A percentile compares a stretch with the other conserved stretches of the same genome.
Evolutionary conservation across 176 grass and related monocot genomes (phyloP).

Genomic region (Hordeum marinum): DNA sequence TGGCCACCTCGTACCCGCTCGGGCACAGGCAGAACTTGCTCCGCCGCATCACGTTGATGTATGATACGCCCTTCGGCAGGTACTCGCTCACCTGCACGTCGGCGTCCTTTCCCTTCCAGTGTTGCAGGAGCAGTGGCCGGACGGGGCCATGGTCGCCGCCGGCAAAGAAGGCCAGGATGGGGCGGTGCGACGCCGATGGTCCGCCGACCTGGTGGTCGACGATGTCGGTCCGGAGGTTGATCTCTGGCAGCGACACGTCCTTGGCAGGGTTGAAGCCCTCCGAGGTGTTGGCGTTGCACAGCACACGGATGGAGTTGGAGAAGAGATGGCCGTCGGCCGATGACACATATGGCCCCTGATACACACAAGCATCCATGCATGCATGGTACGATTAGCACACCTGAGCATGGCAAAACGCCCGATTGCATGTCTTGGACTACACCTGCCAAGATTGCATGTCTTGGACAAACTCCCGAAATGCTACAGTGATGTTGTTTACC

Average conservation of each 20-base stretch:
- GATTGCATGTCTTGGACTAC: too few relatives aligned
- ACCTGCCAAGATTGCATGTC: not conserved
- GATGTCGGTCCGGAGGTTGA: conserved; percentile 61
- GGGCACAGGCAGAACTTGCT: conserved; percentile 89
- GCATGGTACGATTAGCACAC: not conserved
- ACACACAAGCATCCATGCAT: not conserved
- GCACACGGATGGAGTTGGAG: conserved; percentile 60
- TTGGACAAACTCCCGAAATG: not conserved
- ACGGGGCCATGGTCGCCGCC: conserved; percentile 82
- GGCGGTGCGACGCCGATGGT: conserved; percentile 51
- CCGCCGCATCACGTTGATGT: conserved; percentile 66
- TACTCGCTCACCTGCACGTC: conserved; percentile 77
- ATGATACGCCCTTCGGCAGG: conserved; percentile 53
- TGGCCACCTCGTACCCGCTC: conserved; percentile 91
- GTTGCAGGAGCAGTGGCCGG: conserved; percentile 44
- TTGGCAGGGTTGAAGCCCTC: conserved; percentile 73
- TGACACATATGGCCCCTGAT: conserved; percentile 70
- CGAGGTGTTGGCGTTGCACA: conserved; percentile 94
- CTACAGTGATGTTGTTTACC: conserved; percentile 24
- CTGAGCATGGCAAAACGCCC: not conserved
- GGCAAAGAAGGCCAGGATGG: conserved; percentile 78
- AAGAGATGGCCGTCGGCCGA: conserved; percentile 35
- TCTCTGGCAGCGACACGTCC: conserved; percentile 71
- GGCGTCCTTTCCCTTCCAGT: conserved; percentile 46
- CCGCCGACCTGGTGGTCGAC: conserved; percentile 49